Evolutionary conservation across 306 rosid genomes (phyloP), one percentile per base, ranked within the genome.

Genomic region (Malus sieversii): DNA sequence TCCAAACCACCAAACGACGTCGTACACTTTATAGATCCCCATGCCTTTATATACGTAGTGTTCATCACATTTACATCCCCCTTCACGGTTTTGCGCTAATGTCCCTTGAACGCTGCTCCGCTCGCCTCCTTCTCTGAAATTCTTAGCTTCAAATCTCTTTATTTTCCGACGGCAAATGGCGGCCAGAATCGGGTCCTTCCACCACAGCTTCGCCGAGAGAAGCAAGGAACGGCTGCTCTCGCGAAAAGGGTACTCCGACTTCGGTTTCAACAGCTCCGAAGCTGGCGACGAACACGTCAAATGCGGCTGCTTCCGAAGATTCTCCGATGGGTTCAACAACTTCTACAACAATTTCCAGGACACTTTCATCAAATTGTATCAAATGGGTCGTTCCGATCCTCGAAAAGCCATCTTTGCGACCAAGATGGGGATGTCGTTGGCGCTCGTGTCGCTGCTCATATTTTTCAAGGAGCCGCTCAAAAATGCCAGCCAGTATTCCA

Each of bases 311-410:
- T 84, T 89, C 75, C 85, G 84, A 57, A 23, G 32, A 8, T 33
- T 89, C 46, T 88, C 88, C 25, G 87, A 85, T 69, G 87, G 80
- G 42, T 7, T 88, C 30, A 8, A 5, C 67, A 63, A 68, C 35
- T n/a, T 86, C 15, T 82, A 76, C 45, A n/a, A 76, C 4, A 67
- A 61, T 2, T 66, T 68, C 3, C 74, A 13, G 12, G 79, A 82
- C 1, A 18, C 69, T 62, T 58, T 67, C 14, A 1, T 8, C 2
- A 74, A 86, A 66, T 55, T 91, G 33, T 87, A 82, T 46, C 70
- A 86, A 42, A 89, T 91, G 97, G 97, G 97, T 32, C 85, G 78
- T 35, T 79, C 86, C 3, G 97, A 91, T 75, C 94, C 82, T 35
- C 86, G 94, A 1, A 91, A 89, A 81, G 77, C 82, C 10, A 8